These are phyloP conservation scores for Camillea tinctor DNA, from an alignment of 2,329 filamentous ascomycete species.

Conservation along the genomic window DNA sequence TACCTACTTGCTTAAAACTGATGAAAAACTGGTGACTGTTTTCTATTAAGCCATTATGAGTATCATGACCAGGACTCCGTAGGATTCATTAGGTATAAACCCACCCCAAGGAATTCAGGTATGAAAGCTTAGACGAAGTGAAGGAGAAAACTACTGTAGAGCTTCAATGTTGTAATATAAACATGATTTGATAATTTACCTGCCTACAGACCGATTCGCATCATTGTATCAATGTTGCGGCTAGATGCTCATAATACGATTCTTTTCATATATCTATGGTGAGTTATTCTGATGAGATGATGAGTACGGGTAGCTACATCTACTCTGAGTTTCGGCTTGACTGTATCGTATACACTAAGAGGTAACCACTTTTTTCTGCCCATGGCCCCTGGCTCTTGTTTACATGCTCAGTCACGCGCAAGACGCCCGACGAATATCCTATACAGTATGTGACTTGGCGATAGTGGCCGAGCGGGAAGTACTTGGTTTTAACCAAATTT, in stretches of 20 bases:
- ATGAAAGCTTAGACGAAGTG: no score
- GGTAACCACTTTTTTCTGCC: background rate
- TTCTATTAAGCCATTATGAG: no score
- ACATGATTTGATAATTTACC: background rate
- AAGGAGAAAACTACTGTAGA: no score
- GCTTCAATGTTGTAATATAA: background rate
- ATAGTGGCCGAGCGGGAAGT: background rate
- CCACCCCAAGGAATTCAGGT: no score
- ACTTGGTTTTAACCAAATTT: background rate
- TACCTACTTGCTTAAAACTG: no score
- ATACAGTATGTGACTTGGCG: background rate
- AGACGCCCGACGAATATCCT: background rate
- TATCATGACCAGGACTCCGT: no score
- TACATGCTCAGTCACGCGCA: background rate
- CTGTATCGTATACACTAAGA: background rate
- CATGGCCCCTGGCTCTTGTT: background rate
- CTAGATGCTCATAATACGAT: background rate
- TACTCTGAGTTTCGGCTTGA: background rate
- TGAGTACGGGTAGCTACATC: background rate
- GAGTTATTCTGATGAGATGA: background rate
- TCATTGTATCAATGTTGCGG: background rate
- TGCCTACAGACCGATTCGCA: no score
- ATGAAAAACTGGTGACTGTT: no score
- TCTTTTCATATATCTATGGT: background rate
- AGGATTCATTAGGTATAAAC: no score